Conservation (phyloP, 1,284 basidiomycete genomes). For the Neonothopanus nambi region DNA sequence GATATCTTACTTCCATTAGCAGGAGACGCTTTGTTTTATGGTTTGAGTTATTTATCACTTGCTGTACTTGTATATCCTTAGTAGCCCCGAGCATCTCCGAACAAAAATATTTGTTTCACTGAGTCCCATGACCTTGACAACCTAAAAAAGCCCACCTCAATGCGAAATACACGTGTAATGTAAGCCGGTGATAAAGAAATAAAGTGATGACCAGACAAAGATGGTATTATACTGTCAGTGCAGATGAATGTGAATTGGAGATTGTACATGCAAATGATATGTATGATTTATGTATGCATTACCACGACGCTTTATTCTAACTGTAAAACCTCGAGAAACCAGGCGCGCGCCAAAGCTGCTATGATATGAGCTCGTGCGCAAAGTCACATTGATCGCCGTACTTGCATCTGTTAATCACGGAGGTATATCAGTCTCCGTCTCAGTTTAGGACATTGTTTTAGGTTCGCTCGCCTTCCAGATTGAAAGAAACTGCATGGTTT, state of each 20-base stretch:
- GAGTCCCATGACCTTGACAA: too few relatives aligned
- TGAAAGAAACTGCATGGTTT: conserved; percentile 85
- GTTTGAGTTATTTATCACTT: conserved; percentile 32
- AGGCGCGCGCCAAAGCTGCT: neutral
- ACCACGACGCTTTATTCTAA: too few relatives aligned
- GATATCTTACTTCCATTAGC: conserved; percentile 29
- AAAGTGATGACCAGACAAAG: too few relatives aligned
- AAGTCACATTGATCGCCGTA: conserved; percentile 85
- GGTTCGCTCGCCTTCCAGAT: conserved; percentile 81
- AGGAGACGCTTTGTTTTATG: conserved; percentile 35
- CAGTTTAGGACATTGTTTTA: conserved; percentile 37
- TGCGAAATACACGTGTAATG: too few relatives aligned
- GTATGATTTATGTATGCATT: too few relatives aligned
- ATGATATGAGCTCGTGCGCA: conserved; percentile 52
- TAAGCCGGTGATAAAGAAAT: too few relatives aligned
- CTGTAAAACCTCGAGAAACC: too few relatives aligned
- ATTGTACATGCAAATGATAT: too few relatives aligned
- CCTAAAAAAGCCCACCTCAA: too few relatives aligned
- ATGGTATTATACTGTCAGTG: too few relatives aligned
- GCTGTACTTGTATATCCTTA: conserved; percentile 32
- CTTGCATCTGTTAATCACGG: conserved; percentile 70
- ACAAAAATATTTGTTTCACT: conserved; percentile 10
- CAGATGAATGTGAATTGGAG: too few relatives aligned
- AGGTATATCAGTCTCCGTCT: conserved; percentile 50
- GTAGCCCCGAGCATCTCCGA: conserved; percentile 15